Percentiles rank a stretch among this genome's conserved stretches.
Evolutionary conservation across 2,329 filamentous ascomycete genomes (phyloP).

Genomic region (Pseudocercospora crystallina): DNA sequence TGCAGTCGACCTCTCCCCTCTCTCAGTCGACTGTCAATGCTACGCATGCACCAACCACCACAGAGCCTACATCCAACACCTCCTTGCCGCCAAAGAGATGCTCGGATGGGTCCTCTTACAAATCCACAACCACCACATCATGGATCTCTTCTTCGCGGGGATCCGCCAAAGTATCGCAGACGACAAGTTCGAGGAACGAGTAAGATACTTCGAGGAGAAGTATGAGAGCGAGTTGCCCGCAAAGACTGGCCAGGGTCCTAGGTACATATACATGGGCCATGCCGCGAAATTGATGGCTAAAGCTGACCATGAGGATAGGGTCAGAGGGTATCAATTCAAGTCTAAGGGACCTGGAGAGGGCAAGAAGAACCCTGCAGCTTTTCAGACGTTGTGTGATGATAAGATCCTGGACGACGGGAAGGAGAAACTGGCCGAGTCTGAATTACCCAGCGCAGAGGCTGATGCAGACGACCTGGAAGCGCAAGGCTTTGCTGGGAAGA

Average conservation of each 20-base stretch:
- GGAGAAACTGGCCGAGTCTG: constrained; percentile 49
- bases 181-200: constrained; percentile 56
- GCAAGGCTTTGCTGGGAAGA: constrained; percentile 33
- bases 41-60: constrained; percentile 84
- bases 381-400: constrained; percentile 57
- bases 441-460: constrained; percentile 49
- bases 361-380: constrained; percentile 68
- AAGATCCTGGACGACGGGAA: constrained; percentile 55
- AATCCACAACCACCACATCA: constrained; percentile 79
- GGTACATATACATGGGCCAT: constrained; percentile 40
- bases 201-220: constrained; percentile 58
- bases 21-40: constrained; percentile 68
- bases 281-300: constrained; percentile 3
- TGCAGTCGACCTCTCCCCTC: constrained; percentile 61
- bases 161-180: constrained; percentile 64
- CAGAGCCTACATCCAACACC: constrained; percentile 81
- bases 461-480: constrained; percentile 54
- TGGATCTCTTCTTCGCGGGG: constrained; percentile 70
- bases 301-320: constrained; percentile 39
- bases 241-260: constrained; percentile 74
- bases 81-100: constrained; percentile 92
- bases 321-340: constrained; percentile 81
- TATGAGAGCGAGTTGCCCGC: constrained; percentile 73
- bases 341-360: constrained; percentile 64
- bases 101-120: constrained; percentile 91